Evolutionary conservation across 164 flowering plant species (phyloP), one percentile per base, ranked within the genome.

Genomic region (Annona cherimola): DNA sequence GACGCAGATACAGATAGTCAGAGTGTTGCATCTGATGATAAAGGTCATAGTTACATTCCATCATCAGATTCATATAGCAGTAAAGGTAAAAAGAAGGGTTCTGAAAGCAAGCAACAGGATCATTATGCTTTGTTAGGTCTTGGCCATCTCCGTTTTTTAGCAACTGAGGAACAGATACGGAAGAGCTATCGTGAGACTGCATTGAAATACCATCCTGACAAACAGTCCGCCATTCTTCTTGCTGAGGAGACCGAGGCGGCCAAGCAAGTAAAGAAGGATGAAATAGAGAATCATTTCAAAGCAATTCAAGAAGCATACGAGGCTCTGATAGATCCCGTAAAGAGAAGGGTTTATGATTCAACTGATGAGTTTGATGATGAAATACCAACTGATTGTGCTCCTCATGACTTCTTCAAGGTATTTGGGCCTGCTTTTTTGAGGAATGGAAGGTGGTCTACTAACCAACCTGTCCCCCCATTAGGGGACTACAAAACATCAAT

Each of bases 311-410:
- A 92, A 85, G 96, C 98, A 11, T 86, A 86, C 79, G 97, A 94
- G 73, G 85, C 85, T 44, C 77, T 94, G 45, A 89, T 84, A 55
- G 98, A 94, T 79, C 97, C 98, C 45, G 77, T 85, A 63, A 94
- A 80, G 85, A 89, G 97, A 81, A 88, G 98, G 75, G 85, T 90
- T 40, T 94, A 92, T 79, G 98, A 94, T 62, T 94, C 98, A 42
- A 86, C 98, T 0, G 98, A 94, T 82, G 98, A 94, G 78, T 94
- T 94, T 86, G 98, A 94, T 80, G 98, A 94, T 82, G 97, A 85
- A 74, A 76, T 85, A 19, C 98, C 98, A 1, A 75, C 85, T 8
- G 97, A 93, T 16, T 94, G 97, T 83, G 86, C 90, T 11, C 95
- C 93, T 5, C 87, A 86, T 61, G 98, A 92, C 74, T 94, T 94